Evolutionary conservation across 225 moss, liverwort and hornwort species (phyloP).

Genomic region (Bryoerythrophyllum caledonicum): DNA sequence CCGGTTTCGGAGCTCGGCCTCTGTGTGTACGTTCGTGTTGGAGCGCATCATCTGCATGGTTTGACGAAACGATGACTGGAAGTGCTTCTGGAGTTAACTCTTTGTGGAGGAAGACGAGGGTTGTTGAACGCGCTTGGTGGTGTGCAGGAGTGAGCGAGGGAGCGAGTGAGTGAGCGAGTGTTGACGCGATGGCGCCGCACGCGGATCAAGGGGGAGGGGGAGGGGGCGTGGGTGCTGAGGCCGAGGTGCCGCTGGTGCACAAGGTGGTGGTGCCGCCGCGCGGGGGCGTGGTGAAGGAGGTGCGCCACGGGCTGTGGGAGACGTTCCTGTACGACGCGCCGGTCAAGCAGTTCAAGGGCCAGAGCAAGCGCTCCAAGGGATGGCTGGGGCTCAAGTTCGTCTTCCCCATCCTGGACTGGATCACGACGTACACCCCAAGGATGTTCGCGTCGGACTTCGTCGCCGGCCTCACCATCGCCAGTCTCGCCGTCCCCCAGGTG

Average conservation of each 20-base stretch:
- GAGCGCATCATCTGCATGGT: too few relatives aligned
- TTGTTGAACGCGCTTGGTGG: background rate
- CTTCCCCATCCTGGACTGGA: conserved; percentile 74
- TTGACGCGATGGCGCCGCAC: conserved; percentile 25
- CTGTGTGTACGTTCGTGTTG: too few relatives aligned
- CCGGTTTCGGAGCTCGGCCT: too few relatives aligned
- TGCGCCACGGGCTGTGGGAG: conserved; percentile 39
- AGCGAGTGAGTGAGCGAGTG: too few relatives aligned
- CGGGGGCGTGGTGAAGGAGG: background rate
- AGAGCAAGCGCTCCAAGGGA: conserved; percentile 12
- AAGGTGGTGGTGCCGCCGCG: conserved; percentile 53
- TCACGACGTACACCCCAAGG: conserved; percentile 31
- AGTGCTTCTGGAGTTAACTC: background rate
- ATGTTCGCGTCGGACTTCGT: conserved; percentile 43
- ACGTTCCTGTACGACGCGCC: conserved; percentile 80
- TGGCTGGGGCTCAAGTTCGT: conserved; percentile 50
- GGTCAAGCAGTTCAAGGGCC: conserved; percentile 53
- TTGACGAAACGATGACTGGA: too few relatives aligned
- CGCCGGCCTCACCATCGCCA: conserved; percentile 88
- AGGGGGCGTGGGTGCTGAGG: too few relatives aligned
- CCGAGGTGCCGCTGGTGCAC: conserved; percentile 52
- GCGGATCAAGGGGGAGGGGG: too few relatives aligned
- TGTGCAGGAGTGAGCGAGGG: background rate
- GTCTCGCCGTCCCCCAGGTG: conserved; percentile 82
- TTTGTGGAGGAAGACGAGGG: background rate